phyloP scores from a whole-genome alignment of 768 basidiomycete species.

The Mycena olivaceomarginata region DNA sequence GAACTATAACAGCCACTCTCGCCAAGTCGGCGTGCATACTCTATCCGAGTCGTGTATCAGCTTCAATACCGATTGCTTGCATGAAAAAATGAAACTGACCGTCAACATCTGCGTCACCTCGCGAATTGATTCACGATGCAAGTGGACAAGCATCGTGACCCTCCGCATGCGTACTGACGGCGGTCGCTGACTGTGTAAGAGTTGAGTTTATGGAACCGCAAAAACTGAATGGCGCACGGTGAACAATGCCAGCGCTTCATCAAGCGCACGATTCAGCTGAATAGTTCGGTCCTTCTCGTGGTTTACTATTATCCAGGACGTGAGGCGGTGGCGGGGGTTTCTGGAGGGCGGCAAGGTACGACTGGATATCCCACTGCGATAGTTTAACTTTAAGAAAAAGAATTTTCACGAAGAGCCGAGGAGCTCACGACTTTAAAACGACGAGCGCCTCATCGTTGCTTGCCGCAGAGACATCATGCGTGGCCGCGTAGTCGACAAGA shows the following conservation, averaged over 20 bases:
- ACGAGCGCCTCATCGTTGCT: neutral
- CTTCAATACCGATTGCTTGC: too few relatives aligned
- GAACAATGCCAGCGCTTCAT: constrained; percentile 15
- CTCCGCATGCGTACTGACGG: neutral
- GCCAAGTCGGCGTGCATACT: too few relatives aligned
- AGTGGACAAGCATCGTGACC: too few relatives aligned
- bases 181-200: neutral
- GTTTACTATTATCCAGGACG: neutral
- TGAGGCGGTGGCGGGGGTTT: neutral
- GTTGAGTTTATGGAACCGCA: too few relatives aligned
- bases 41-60: too few relatives aligned
- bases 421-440: neutral
- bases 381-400: too few relatives aligned
- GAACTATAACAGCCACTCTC: too few relatives aligned
- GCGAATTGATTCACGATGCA: too few relatives aligned
- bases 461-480: neutral
- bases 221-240: neutral
- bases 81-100: too few relatives aligned
- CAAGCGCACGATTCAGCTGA: neutral
- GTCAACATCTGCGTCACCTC: too few relatives aligned
- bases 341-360: neutral
- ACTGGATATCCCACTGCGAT: neutral
- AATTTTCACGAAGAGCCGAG: neutral
- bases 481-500: neutral
- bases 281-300: constrained; percentile 11